Evolutionary conservation across 2,329 filamentous ascomycete genomes (phyloP), one percentile per base, ranked within the genome.

Genomic region (Hypoxylon sp.): DNA sequence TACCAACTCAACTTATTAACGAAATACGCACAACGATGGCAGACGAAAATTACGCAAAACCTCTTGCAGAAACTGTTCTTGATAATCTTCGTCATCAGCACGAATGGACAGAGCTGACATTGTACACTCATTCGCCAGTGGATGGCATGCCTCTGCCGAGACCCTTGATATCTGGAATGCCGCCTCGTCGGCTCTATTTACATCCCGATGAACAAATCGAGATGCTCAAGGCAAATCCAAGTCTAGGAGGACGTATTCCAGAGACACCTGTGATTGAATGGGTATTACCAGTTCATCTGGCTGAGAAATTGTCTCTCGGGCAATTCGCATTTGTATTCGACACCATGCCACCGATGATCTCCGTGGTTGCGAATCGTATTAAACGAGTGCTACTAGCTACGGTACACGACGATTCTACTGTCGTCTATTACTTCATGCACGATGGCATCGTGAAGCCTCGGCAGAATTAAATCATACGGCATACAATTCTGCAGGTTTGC

Each of bases 381-480:
- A 93, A 92, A 75, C 78, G 89, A 54, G 69, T 92, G 7, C 67
- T 93, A n/a, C 75, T 94, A 41, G 89, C 87, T 11, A 88, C 87
- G 2, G 75, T 91, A 36, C 87, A 91, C 66, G 84, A 88, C 63
- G 90, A 94, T 71, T 92, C 89, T 59, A 93, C 90, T 0, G 80
- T 94, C 12, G 87, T 90, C 29, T 94, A 93, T 72, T 94, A 94
- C 67, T 80, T 92, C 57, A 83, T 93, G 69, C 89, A 93, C 64
- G 89, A 93, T 69, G 90, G 89, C n/a, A 84, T 92, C 58, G 88
- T 93, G 43, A 94, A 93, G 75, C 90, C 90, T 16, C 79, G 90
- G 49, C 90, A 93, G 69, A 94, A 94, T 68, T 93, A 74, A 79
- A 26, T 15, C 8, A 11, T 12, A 15, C 5, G 26, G 9, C 16